These are phyloP conservation scores for Silene conica DNA, from an alignment of 148 eudicot genomes.

Conservation along the genomic window DNA sequence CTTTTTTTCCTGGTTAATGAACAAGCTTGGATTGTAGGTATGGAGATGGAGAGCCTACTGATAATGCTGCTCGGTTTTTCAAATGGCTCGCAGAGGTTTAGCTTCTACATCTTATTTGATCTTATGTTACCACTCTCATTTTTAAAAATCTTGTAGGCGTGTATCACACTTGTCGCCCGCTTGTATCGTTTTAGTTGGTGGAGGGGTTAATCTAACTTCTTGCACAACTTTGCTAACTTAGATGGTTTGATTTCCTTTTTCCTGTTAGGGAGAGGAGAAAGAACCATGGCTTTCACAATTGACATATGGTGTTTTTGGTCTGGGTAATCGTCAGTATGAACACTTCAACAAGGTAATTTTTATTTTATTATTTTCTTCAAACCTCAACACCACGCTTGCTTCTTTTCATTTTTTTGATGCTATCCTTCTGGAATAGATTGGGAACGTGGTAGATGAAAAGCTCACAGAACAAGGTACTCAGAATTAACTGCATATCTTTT, in stretches of 20 bases:
- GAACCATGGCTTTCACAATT: constrained; percentile 66
- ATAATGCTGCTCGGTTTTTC: constrained; percentile 86
- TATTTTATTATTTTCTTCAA: not conserved
- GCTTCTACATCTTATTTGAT: not conserved
- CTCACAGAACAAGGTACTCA: constrained; percentile 61
- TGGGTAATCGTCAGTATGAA: constrained; percentile 89
- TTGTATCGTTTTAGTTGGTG: not conserved
- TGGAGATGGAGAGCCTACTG: constrained; percentile 98
- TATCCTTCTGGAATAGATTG: constrained; percentile 46
- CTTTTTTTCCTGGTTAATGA: not conserved
- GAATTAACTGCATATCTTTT: not conserved
- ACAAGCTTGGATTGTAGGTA: constrained; percentile 46
- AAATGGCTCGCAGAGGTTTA: constrained; percentile 87
- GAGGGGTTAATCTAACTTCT: not conserved
- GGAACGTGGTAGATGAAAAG: constrained; percentile 62
- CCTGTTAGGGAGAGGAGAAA: constrained; percentile 47
- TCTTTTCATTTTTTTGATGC: not conserved
- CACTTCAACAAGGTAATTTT: constrained; percentile 77
- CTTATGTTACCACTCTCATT: not conserved
- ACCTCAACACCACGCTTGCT: not conserved
- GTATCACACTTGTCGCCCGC: not conserved
- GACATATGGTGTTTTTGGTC: constrained; percentile 67
- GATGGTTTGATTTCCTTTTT: not conserved
- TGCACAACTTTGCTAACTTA: not conserved
- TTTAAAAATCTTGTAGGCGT: not conserved